These are phyloP conservation scores for Alternaria postmessia DNA, from an alignment of 2,329 filamentous ascomycete genomes.

Conservation along the genomic window DNA sequence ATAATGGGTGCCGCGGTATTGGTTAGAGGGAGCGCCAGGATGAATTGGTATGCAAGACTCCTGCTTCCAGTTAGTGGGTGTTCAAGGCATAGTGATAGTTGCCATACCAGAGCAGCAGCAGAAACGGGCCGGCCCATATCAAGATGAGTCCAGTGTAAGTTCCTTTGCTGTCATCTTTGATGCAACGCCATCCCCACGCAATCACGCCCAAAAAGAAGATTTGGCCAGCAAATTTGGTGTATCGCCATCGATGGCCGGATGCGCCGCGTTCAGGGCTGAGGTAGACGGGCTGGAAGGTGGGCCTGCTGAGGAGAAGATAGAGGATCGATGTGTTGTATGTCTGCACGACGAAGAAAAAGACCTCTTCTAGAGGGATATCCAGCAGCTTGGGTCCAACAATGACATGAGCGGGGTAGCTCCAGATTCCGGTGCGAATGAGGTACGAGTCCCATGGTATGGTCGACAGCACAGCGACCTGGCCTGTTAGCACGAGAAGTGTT, in stretches of 20 bases:
- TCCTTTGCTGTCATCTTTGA: conserved; percentile 58
- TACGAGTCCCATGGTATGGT: conserved; percentile 82
- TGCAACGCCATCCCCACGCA: conserved; percentile 55
- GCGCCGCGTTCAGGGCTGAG: conserved; percentile 54
- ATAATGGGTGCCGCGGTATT: conserved; percentile 68
- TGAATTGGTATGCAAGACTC: conserved; percentile 69
- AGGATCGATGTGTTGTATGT: conserved; percentile 76
- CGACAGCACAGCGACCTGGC: conserved; percentile 68
- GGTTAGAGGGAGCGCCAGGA: conserved; percentile 66
- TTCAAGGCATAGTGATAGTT: background rate
- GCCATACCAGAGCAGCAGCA: conserved; percentile 67
- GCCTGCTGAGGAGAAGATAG: conserved; percentile 73
- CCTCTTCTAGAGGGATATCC: conserved; percentile 73
- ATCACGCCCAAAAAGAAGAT: conserved; percentile 56
- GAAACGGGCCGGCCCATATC: conserved; percentile 72
- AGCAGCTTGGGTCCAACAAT: conserved; percentile 70
- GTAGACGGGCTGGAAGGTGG: conserved; percentile 64
- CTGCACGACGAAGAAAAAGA: conserved; percentile 81
- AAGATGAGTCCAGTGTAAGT: conserved; percentile 77
- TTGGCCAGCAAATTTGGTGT: conserved; percentile 58
- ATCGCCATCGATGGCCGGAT: conserved; percentile 47
- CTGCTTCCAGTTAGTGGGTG: conserved; percentile 36
- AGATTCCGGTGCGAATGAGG: conserved; percentile 71
- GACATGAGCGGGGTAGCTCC: conserved; percentile 73
- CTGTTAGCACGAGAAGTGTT: conserved; percentile 30